phyloP scores from a whole-genome alignment of 129 eudicot species.

The Chrysanthemum lavandulifolium region DNA sequence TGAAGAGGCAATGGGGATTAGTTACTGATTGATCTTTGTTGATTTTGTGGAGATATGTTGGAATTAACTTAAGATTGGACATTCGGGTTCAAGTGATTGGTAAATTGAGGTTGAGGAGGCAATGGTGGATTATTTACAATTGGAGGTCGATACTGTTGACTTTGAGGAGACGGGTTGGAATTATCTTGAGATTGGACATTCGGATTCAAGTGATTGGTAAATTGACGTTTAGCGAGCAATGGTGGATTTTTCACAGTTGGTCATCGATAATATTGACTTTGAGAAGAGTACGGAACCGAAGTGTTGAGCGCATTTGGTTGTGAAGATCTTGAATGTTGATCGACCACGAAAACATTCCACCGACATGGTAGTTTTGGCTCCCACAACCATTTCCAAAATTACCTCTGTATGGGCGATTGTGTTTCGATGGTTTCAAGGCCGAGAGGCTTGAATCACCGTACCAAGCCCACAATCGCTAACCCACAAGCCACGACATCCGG shows the following conservation, averaged over 20 bases:
- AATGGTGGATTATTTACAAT: conserved; percentile 24
- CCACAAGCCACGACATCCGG: too few relatives aligned
- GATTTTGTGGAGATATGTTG: background rate
- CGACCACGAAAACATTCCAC: conserved; percentile 16
- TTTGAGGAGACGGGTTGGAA: background rate
- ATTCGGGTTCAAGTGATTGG: conserved; percentile 1
- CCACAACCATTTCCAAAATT: conserved; percentile 18
- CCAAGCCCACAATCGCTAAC: too few relatives aligned
- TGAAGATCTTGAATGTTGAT: conserved; percentile 17
- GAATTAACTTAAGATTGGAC: conserved; percentile 22
- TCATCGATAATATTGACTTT: conserved; percentile 5
- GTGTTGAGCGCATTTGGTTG: conserved; percentile 27
- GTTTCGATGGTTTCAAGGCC: conserved; percentile 16
- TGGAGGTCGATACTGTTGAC: background rate
- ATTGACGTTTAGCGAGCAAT: conserved; percentile 21
- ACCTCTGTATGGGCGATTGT: conserved; percentile 17
- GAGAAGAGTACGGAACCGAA: conserved; percentile 21
- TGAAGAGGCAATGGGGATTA: conserved; percentile 17
- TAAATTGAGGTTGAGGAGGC: conserved; percentile 23
- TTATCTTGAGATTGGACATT: conserved; percentile 21
- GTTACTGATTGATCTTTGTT: conserved; percentile 23
- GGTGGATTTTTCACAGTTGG: conserved; percentile 23
- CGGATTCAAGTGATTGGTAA: conserved; percentile 3
- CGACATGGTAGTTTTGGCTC: conserved; percentile 11
- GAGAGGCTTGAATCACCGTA: too few relatives aligned